phyloP scores from a whole-genome alignment of 192 early-diverging fungal species.

The Backusella mclennaniae region DNA sequence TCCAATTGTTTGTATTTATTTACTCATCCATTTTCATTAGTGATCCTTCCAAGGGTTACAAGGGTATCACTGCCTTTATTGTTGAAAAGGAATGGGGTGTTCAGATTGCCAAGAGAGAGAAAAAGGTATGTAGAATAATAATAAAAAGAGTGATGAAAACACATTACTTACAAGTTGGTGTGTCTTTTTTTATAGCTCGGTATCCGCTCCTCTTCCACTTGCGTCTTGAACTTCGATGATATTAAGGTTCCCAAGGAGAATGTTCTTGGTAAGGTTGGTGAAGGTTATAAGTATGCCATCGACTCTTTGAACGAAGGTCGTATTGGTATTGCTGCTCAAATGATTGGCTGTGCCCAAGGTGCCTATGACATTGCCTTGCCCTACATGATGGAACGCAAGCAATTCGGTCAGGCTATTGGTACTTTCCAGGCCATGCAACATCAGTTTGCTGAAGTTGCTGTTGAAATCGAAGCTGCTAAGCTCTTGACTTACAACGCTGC shows the following conservation, averaged over 20 bases:
- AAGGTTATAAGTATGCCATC: conserved; percentile 98
- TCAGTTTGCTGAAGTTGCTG: conserved; percentile 72
- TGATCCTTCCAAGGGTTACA: conserved; percentile 91
- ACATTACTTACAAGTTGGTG: not conserved
- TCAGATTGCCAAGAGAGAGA: conserved; percentile 93
- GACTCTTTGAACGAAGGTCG: conserved; percentile 97
- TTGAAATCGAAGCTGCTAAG: conserved; percentile 93
- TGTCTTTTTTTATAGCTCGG: conserved; percentile 53
- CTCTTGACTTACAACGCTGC: conserved; percentile 98
- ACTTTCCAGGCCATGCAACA: conserved; percentile 77
- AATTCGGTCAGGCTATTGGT: conserved; percentile 81
- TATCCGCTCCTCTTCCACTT: conserved; percentile 94
- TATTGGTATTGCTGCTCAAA: conserved; percentile 43
- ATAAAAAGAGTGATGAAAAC: conserved; percentile 81
- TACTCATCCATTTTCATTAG: not conserved
- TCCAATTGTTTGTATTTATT: not conserved
- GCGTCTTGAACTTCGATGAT: conserved; percentile 90
- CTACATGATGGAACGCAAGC: conserved; percentile 92
- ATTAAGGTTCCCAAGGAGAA: conserved; percentile 79
- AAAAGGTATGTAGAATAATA: conserved; percentile 81
- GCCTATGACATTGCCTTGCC: conserved; percentile 82
- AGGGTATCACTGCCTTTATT: conserved; percentile 96
- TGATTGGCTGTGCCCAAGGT: conserved; percentile 95
- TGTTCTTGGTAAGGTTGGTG: conserved; percentile 88
- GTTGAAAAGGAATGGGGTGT: conserved; percentile 94